A percentile compares a stretch with the other conserved stretches of the same genome.
Evolutionary conservation across 345 rosid species (phyloP).

Genomic region (Melaleuca quinquenervia): DNA sequence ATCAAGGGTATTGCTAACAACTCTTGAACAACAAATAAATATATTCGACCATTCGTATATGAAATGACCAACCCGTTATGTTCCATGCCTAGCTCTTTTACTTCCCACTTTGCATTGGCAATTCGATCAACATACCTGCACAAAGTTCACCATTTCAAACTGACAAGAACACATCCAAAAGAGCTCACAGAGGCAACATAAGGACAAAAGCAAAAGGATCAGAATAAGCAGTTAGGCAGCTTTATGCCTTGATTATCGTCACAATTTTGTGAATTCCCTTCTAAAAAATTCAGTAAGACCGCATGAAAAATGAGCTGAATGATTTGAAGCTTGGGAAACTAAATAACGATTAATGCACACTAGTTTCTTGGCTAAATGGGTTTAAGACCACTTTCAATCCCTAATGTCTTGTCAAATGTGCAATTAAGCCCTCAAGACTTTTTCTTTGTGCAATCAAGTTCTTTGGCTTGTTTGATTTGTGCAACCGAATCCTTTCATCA

Average conservation of each 20-base stretch:
- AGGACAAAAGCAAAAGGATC: background rate
- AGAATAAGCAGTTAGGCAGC: background rate
- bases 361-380: background rate
- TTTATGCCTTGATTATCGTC: background rate
- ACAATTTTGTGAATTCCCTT: background rate
- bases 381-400: background rate
- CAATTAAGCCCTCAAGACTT: background rate
- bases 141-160: background rate
- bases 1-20: background rate
- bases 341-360: background rate
- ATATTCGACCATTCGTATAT: background rate
- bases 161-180: background rate
- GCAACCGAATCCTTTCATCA: background rate
- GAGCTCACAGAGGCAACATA: background rate
- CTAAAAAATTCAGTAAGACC: background rate
- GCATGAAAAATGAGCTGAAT: background rate
- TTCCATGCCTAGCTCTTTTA: conserved; percentile 93
- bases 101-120: conserved; percentile 92
- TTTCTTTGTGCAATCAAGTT: background rate
- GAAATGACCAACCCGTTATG: conserved; percentile 84
- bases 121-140: conserved; percentile 87
- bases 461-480: background rate
- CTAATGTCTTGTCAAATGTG: background rate
- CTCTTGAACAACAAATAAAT: background rate
- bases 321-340: background rate